Evolutionary conservation across 495 filamentous ascomycete genomes (phyloP).

Genomic region (Parachaetomium inaequale): DNA sequence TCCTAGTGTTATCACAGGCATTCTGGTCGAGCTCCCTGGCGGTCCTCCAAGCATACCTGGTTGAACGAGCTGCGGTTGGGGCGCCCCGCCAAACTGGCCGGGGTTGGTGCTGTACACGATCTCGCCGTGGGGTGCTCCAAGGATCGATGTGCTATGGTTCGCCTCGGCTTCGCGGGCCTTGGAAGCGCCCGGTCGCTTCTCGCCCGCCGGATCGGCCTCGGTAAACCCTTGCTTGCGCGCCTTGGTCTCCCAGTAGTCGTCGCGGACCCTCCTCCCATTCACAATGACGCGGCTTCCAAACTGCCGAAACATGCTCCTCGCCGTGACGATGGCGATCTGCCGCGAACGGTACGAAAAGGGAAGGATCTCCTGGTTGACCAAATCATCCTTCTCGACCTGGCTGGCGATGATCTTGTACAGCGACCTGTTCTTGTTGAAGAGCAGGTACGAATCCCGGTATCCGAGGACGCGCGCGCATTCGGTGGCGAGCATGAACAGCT

Average conservation of each 20-base stretch:
- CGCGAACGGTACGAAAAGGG: constrained; percentile 97
- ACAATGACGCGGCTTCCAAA: constrained; percentile 95
- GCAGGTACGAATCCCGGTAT: constrained; percentile 93
- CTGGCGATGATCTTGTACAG: constrained; percentile 97
- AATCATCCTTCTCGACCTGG: constrained; percentile 92
- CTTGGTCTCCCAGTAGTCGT: constrained; percentile 99
- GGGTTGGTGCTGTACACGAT: constrained; percentile 80
- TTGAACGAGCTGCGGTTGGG: constrained; percentile 65
- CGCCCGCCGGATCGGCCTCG: constrained; percentile 91
- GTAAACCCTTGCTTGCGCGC: constrained; percentile 97
- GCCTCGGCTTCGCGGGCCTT: constrained; percentile 77
- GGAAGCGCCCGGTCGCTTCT: constrained; percentile 89
- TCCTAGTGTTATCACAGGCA: constrained; percentile 81
- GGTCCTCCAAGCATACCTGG: constrained; percentile 64
- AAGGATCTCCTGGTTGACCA: constrained; percentile 90
- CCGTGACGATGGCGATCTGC: constrained; percentile 97
- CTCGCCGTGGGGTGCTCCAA: constrained; percentile 65
- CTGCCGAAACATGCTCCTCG: constrained; percentile 98
- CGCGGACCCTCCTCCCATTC: constrained; percentile 83
- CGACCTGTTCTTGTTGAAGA: constrained; percentile 99
- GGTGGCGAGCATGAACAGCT: constrained; percentile 97
- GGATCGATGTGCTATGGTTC: constrained; percentile 43
- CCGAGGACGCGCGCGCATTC: constrained; percentile 94
- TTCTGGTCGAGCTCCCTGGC: constrained; percentile 60
- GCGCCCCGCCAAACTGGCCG: constrained; percentile 53